Base-by-base conservation (phyloP, 1,139 yeast species). In the Nematodospora anomalae region DNA sequence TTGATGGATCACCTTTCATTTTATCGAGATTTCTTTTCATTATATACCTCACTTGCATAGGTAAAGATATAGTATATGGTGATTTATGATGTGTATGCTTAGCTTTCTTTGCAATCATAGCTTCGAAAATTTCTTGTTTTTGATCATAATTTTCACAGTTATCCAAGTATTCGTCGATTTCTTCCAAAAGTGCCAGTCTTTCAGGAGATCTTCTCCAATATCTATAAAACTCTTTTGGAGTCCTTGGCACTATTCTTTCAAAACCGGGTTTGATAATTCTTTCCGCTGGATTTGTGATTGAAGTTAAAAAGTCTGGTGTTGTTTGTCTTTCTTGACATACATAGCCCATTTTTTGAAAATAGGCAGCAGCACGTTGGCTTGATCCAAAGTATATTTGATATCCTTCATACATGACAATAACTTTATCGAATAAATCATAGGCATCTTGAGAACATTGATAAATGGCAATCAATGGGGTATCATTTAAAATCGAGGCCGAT, bases 321-420 rank as follows among this genome's bases (percentile, higher is more conserved):
- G 95, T 83, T 64, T 83, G 89, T 58, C 95, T 79, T 25, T 74
- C 70, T 28, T 85, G 83, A 52, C 88, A 83, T 10, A 70, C 58
- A 48, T 59, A 76, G 6, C 81, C 81, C 76, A 74, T 64, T 16
- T 58, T 57, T 36, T 57, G 55, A 39, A 76, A 76, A 51, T 57
- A 76, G 2, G 47, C 52, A 47, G 66, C 72, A 1, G 80, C 80
- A 10, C 57, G 49, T 28, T 55, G 57, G 9, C 79, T 69, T 27
- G 76, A 73, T 42, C 96, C 96, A 51, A 71, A 86, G 62, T 58
- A 87, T 40, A 44, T 44, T 34, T 44, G 47, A 35, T 42, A 40
- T 9, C 47, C 47, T 37, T 44, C 47, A 34, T 44, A 88, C 81
- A 87, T 63, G 18, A 87, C 79, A 28, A 80, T 67, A 9, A 83